Evolutionary conservation across 768 basidiomycete genomes (phyloP), one percentile per base, ranked within the genome.

Genomic region (Russula earlei): DNA sequence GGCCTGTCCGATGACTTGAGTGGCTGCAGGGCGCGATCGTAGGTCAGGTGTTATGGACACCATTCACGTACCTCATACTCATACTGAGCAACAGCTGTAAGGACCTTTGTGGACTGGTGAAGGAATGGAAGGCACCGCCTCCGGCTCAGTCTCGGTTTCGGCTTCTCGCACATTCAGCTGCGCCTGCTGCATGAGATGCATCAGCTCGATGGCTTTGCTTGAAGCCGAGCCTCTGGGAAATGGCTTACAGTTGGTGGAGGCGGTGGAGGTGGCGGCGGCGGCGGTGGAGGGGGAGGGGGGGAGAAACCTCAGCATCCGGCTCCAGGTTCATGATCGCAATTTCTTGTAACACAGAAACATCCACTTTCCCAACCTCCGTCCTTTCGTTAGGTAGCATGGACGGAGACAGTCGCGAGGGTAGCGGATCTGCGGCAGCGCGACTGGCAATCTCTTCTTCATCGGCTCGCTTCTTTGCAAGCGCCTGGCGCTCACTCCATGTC

Each of bases 401-500:
- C 7, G 62, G 63, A 0, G 61, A 53, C 3, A 46, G 27, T 20
- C 54, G 54, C 20, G 59, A 56, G 56, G 59, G 60, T 6, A 50
- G 31, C 0, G 65, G 57, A 9, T 60, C 48, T 25, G 55, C 47
- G 29, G 63, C 33, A 27, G 74, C 71, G 42, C 74, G 81, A 64
- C 87, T 90, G 44, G 71, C 72, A 9, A 75, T 73, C 57, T 83
- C 84, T 54, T 91, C 93, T 62, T 88, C 91, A 61, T 84, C 88
- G 15, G 77, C 74, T 63, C 91, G 87, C 66, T 85, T 85, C 75
- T 93, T 94, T 1, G 91, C 86, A n/a, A 85, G 72, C 0, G 89
- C 92, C 66, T 97, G 94, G 20, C 94, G 77, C 68, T 98, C 88
- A 55, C 80, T 87, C 95, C 95, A 98, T 0, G 94, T 95, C 59